Conservation (phyloP, 1,139 yeast genomes). For the Spathaspora sp. region DNA sequence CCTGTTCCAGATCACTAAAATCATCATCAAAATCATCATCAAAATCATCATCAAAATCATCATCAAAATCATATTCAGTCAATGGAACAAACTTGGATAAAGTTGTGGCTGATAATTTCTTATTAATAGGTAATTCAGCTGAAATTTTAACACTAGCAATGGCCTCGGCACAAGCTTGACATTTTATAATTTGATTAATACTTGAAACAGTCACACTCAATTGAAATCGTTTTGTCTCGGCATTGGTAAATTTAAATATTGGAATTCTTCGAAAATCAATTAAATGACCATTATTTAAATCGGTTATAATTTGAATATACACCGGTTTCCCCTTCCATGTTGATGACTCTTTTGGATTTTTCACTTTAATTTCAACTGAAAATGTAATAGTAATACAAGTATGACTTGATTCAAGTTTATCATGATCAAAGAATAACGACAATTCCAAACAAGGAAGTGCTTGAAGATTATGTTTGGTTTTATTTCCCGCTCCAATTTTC, state of each 20-base stretch:
- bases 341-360: conserved; percentile 14
- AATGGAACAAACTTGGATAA: conserved; percentile 4
- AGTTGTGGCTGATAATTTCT: conserved; percentile 5
- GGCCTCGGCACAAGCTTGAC: conserved; percentile 32
- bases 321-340: conserved; percentile 30
- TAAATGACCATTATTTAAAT: conserved; percentile 23
- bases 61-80: conserved; percentile 5
- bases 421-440: conserved; percentile 8
- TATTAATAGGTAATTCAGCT: neutral
- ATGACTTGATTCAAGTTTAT: conserved; percentile 7
- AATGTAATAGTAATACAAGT: conserved; percentile 13
- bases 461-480: conserved; percentile 23
- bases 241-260: conserved; percentile 22
- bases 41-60: conserved; percentile 7
- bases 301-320: conserved; percentile 12
- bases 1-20: conserved; percentile 7
- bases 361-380: conserved; percentile 21
- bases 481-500: conserved; percentile 37
- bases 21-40: conserved; percentile 7
- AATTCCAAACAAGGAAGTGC: conserved; percentile 26
- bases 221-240: conserved; percentile 20
- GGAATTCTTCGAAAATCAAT: conserved; percentile 40
- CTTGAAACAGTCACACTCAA: conserved; percentile 18
- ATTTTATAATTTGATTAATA: conserved; percentile 18
- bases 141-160: conserved; percentile 29